A percentile compares a stretch with the other conserved stretches of the same genome.
Evolutionary conservation across 208 protist species (phyloP).

Genomic region (Acanthamoeba royreba): DNA sequence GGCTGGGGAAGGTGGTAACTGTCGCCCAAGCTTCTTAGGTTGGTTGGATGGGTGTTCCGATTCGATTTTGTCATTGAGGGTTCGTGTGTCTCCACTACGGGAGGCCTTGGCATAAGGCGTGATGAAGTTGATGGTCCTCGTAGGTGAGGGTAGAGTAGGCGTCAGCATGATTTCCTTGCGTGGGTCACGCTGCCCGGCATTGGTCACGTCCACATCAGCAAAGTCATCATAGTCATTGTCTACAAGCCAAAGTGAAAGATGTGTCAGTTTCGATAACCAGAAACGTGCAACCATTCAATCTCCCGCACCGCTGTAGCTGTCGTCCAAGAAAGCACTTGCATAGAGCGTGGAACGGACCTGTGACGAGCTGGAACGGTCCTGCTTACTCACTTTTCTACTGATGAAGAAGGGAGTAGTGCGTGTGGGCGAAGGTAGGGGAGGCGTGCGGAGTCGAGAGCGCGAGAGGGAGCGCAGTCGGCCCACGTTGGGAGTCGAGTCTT

Average conservation of each 20-base stretch:
- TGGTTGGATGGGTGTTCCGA: not conserved
- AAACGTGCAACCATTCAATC: no score
- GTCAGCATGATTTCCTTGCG: not conserved
- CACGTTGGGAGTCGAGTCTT: not conserved
- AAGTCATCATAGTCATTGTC: not conserved
- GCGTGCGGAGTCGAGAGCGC: no score
- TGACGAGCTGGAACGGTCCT: not conserved
- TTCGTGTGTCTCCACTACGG: no score
- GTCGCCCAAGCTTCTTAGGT: no score
- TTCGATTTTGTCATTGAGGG: not conserved
- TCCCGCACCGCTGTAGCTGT: no score
- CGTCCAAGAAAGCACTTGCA: no score
- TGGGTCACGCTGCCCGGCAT: not conserved
- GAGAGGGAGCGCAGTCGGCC: not conserved
- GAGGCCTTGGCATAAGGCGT: not conserved
- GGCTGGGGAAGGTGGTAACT: not conserved
- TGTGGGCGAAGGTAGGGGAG: not conserved
- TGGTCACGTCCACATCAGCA: not conserved
- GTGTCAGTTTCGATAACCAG: not conserved
- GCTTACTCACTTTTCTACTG: not conserved
- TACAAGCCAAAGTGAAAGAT: not conserved
- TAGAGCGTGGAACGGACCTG: no score
- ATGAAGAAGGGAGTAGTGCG: not conserved
- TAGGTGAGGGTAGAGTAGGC: not conserved
- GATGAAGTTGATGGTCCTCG: not conserved